Evolutionary conservation across 139 green algal species (phyloP), one percentile per base, ranked within the genome.

Genomic region (Chlorella sp.): DNA sequence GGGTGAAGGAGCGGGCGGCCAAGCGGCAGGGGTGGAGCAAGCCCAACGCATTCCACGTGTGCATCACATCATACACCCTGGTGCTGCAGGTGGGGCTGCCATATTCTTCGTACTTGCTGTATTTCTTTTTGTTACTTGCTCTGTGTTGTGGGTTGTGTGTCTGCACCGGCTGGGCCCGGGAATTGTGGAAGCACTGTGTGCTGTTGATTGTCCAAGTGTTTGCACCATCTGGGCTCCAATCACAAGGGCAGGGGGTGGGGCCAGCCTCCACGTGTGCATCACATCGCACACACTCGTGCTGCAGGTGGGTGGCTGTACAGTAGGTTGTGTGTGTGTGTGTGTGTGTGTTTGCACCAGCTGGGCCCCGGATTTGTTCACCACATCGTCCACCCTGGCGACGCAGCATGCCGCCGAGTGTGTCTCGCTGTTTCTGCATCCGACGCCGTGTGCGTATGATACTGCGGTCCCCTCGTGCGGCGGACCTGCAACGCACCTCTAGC

Each of bases 221-320:
- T n/a, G n/a, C n/a, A n/a, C n/a, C n/a, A n/a, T n/a, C n/a, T n/a
- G n/a, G n/a, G n/a, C n/a, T n/a, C n/a, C n/a, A n/a, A n/a, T n/a
- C n/a, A n/a, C 81, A 99, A 99, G 95, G 94, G 98, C 34, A 94
- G 97, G 90, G 98, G 98, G 68, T 99, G 98, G 98, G 97, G 92
- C 93, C 99, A 99, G 94, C 95, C 96, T 99, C 95, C 98, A 99
- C 93, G 96, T 99, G 48, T 99, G 97, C 95, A 99, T 99, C 95
- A 99, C 98, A 61, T 97, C 93, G 66, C 99, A 99, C 95, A 98
- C 97, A 22, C 93, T 99, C 5, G 95, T 98, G 26, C 93, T 99
- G 79, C 96, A 98, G 94, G 95, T 96, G 84, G 86, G 37, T 77
- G 42, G 69, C 26, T 69, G 73, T 68, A 18, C 18, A 18, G 14